Evolutionary conservation across 495 filamentous ascomycete genomes (phyloP), one percentile per base, ranked within the genome.

Genomic region (Lasiosphaeriaceae sp.): DNA sequence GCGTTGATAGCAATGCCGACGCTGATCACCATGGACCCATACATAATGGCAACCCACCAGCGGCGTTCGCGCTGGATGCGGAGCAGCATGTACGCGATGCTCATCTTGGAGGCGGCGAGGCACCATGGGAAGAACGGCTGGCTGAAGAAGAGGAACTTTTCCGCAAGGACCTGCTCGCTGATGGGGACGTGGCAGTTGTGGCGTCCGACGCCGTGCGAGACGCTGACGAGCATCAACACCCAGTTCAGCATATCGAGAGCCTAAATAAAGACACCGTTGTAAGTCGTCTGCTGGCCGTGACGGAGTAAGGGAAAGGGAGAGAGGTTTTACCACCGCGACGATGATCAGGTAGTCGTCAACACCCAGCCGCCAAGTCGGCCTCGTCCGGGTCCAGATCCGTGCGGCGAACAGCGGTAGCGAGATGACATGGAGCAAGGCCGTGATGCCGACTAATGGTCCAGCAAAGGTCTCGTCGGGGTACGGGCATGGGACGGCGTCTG

Each of bases 41-140:
- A 61, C 50, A 74, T 63, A 16, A 64, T 54, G 26, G 56, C 47
- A 16, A 21, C 49, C 71, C 69, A 72, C 5, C 46, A 11, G 8
- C 35, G 34, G 14, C 41, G 52, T 34, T 65, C 61, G 19, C 62
- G 60, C 26, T 52, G 52, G 56, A 74, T 62, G 20, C 71, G 69
- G 4, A 74, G 56, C 19, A 74, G 65, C 57, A 62, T 69, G 24
- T 58, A 57, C 9, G 66, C 65, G 22, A 74, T 69, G 63, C 63
- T 63, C 34, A 66, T 60, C 56, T 72, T 74, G 59, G 67, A 58
- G 43, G 66, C 69, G 45, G 61, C 62, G 41, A 72, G 60, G 6
- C 52, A 62, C 49, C 58, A 53, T 3, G 56, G 43, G 58, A 58
- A 72, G 22, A 50, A 17, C 12, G 63, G 53, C 41, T 62, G 41